These are phyloP conservation scores for Herpetomonas tarakana DNA, from an alignment of 208 protist species.

Conservation along the genomic window DNA sequence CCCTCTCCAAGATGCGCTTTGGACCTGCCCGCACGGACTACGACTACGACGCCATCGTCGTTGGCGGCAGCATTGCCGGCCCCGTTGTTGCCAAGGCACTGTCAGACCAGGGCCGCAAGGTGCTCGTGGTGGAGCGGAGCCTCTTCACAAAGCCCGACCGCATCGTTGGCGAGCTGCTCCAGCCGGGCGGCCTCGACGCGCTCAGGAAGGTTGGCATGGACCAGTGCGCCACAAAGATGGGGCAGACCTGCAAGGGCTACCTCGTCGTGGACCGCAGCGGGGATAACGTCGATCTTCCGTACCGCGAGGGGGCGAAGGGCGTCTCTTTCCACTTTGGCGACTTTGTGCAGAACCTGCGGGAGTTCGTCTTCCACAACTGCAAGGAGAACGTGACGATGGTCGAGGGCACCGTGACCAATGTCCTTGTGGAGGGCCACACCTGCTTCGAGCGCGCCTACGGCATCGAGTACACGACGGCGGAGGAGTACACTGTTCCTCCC, in stretches of 20 bases:
- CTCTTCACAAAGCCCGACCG: slow-evolving; percentile 91
- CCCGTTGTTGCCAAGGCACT: slow-evolving; percentile 87
- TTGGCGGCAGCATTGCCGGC: slow-evolving; percentile 90
- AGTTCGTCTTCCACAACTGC: slow-evolving; percentile 64
- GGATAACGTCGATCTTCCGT: slow-evolving; percentile 66
- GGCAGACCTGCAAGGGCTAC: slow-evolving; percentile 86
- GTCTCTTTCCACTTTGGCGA: slow-evolving; percentile 93
- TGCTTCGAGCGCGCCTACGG: slow-evolving; percentile 77
- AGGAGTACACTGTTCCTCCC: slow-evolving; percentile 47
- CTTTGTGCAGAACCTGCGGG: slow-evolving; percentile 90
- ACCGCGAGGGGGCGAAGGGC: slow-evolving; percentile 50
- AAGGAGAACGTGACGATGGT: slow-evolving; percentile 77
- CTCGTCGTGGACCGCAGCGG: slow-evolving; percentile 73
- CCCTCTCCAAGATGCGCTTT: slow-evolving; percentile 37
- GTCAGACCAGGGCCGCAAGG: slow-evolving; percentile 77
- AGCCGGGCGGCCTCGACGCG: slow-evolving; percentile 90
- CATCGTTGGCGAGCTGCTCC: slow-evolving; percentile 95
- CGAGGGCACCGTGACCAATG: slow-evolving; percentile 72
- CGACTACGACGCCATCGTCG: slow-evolving; percentile 91
- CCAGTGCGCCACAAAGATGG: slow-evolving; percentile 79
- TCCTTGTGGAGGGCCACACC: slow-evolving; percentile 50
- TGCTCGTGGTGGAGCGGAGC: slow-evolving; percentile 88
- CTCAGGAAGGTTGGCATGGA: slow-evolving; percentile 89
- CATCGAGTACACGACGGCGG: slow-evolving; percentile 63
- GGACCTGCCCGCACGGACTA: slow-evolving; percentile 51